These are phyloP conservation scores for Solanum chacoense DNA, from an alignment of 305 asterid species.

Conservation along the genomic window DNA sequence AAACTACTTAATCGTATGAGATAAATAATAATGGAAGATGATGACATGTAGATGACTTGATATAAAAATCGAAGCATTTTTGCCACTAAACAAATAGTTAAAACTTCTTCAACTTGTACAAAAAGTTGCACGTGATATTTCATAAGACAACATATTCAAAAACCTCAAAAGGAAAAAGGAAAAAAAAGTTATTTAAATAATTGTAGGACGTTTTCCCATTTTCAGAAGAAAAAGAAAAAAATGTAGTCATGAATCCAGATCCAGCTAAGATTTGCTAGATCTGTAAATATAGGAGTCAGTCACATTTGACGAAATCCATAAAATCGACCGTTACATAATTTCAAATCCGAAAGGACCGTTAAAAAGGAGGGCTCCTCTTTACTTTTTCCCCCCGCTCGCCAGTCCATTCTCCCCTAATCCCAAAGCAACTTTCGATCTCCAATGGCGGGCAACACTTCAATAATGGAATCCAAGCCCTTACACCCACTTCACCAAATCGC, in stretches of 20 bases:
- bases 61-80: neutral
- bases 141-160: neutral
- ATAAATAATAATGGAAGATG: neutral
- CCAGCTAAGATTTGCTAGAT: neutral
- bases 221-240: neutral
- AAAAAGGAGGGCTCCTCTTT: conserved; percentile 9
- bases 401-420: neutral
- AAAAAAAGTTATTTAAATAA: neutral
- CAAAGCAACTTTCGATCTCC: neutral
- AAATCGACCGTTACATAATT: conserved; percentile 19
- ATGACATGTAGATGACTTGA: neutral
- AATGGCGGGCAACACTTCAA: conserved; percentile 30
- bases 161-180: neutral
- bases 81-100: neutral
- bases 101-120: neutral
- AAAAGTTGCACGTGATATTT: neutral
- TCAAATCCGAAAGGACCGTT: conserved; percentile 31
- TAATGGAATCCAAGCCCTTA: conserved; percentile 42
- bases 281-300: neutral
- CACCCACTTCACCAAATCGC: conserved; percentile 85
- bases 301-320: neutral
- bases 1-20: neutral
- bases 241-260: neutral
- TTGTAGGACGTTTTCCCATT: neutral
- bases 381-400: conserved; percentile 1